Base-by-base conservation (phyloP, 1,139 yeast genomes). In the Ashbya aceris region DNA sequence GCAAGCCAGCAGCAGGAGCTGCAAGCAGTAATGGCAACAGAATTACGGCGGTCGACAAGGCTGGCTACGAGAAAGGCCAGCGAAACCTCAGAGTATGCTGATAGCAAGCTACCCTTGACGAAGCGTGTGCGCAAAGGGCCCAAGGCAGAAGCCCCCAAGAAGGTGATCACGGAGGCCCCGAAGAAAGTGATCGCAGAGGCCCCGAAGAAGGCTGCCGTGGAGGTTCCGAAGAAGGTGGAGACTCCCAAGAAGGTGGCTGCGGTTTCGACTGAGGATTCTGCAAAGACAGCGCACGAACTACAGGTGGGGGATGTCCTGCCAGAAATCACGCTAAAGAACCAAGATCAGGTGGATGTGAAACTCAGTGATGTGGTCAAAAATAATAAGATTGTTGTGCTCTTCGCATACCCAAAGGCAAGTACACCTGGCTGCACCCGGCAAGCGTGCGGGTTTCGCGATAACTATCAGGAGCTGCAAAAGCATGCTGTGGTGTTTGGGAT, bases 341-440 rank as follows among this genome's bases (percentile, higher is more conserved):
- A 87, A 61, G 81, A 82, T 46, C 83, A 70, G n/a, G 65, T 75
- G 33, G 71, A 70, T 14, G 70, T 87, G 37, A 65, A 72, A 30
- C 65, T 83, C 51, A 59, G 54, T 26, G 69, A 74, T 12, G 66
- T 72, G 12, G 76, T 79, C 7, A 52, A 63, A 13, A 62, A 70
- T 9, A 64, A 75, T 36, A 73, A 72, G 45, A 70, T 74, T 39
- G 65, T 81, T 53, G 72, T 84, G 40, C 73, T 83, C 34, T 83
- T 83, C 60, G 76, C 95, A 11, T 91, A 87, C 58, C 97, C 98
- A 42, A 83, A 74, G 57, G 98, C 97, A 0, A 79, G 83, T 30
- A 91, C 98, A 0, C 96, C 96, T 1, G 97, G 97, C 2, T 89
- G 97, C 64, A 87, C 93, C 1, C 74, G 87, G 55, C 98, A 91